phyloP scores from a whole-genome alignment of 1,139 yeast species.

The Sugiyamaella neomexicana region DNA sequence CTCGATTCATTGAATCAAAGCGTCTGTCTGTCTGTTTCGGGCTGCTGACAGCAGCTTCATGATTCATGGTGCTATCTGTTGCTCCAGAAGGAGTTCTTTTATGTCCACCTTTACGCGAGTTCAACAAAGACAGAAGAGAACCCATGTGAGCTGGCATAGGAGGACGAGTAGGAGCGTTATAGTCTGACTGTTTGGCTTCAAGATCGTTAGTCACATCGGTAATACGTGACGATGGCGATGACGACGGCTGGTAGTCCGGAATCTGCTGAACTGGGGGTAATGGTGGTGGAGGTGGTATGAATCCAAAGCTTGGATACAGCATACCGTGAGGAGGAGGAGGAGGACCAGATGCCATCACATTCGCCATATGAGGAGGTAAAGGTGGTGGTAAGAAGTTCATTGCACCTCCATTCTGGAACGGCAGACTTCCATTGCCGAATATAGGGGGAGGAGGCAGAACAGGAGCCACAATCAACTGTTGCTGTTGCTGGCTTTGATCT shows the following conservation, averaged over 20 bases:
- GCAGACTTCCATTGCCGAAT: constrained; percentile 20
- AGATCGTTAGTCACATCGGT: not conserved
- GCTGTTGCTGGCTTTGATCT: constrained; percentile 27
- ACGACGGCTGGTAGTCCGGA: not conserved
- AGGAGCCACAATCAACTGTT: constrained; percentile 24
- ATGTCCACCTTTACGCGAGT: constrained; percentile 16
- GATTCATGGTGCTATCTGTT: not conserved
- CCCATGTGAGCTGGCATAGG: constrained; percentile 17
- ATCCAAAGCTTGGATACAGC: constrained; percentile 37
- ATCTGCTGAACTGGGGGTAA: constrained; percentile 26
- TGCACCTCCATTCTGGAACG: not conserved
- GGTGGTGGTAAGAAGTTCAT: constrained; percentile 20
- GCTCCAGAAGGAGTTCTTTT: not conserved
- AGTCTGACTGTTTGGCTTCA: constrained; percentile 3
- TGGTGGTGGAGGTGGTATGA: constrained; percentile 34
- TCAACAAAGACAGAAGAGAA: constrained; percentile 16
- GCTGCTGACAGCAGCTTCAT: not conserved
- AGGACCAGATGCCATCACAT: not conserved
- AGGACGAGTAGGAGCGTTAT: constrained; percentile 11
- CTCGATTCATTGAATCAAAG: constrained; percentile 14
- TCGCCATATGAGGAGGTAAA: constrained; percentile 15
- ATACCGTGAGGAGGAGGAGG: constrained; percentile 29
- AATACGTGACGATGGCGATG: not conserved
- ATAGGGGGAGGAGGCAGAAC: constrained; percentile 29
- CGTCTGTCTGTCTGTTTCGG: constrained; percentile 6